Evolutionary conservation across 1,284 basidiomycete genomes (phyloP).

Genomic region (Phaffia rhodozyma): DNA sequence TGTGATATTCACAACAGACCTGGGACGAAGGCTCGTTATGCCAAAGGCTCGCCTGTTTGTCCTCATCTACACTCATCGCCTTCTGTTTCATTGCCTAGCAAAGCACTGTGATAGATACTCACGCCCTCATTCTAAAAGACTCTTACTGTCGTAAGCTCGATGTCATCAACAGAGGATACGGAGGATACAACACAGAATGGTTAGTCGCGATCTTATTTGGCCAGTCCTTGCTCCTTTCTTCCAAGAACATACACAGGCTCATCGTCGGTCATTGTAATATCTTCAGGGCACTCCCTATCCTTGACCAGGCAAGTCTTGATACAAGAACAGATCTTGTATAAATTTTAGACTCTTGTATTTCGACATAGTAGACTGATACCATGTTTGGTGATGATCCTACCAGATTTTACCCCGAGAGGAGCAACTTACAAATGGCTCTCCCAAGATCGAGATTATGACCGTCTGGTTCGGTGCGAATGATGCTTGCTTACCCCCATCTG

Average conservation of each 20-base stretch:
- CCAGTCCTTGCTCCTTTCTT: too few relatives aligned
- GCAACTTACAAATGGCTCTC: slow-evolving; percentile 44
- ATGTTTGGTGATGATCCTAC: neutral
- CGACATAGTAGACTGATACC: slow-evolving; percentile 27
- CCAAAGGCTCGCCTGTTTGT: slow-evolving; percentile 50
- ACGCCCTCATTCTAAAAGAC: slow-evolving; percentile 37
- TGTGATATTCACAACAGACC: slow-evolving; percentile 41
- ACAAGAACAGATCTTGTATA: neutral
- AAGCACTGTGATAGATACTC: neutral
- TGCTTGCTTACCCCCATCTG: slow-evolving; percentile 44
- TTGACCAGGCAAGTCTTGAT: slow-evolving; percentile 49
- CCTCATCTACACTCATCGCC: neutral
- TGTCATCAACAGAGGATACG: slow-evolving; percentile 61
- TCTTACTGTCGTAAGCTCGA: slow-evolving; percentile 65
- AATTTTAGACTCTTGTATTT: neutral
- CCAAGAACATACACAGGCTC: neutral
- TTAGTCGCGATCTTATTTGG: slow-evolving; percentile 9
- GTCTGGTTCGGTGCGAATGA: slow-evolving; percentile 90
- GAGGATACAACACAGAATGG: slow-evolving; percentile 72
- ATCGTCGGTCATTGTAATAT: neutral
- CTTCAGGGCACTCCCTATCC: slow-evolving; percentile 52
- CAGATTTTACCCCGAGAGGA: slow-evolving; percentile 39
- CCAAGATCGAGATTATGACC: slow-evolving; percentile 52
- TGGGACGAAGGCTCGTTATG: slow-evolving; percentile 29
- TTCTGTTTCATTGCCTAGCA: neutral